Evolutionary conservation across 2,329 filamentous ascomycete genomes (phyloP), one percentile per base, ranked within the genome.

Genomic region (Penicillium fuscoglaucum): DNA sequence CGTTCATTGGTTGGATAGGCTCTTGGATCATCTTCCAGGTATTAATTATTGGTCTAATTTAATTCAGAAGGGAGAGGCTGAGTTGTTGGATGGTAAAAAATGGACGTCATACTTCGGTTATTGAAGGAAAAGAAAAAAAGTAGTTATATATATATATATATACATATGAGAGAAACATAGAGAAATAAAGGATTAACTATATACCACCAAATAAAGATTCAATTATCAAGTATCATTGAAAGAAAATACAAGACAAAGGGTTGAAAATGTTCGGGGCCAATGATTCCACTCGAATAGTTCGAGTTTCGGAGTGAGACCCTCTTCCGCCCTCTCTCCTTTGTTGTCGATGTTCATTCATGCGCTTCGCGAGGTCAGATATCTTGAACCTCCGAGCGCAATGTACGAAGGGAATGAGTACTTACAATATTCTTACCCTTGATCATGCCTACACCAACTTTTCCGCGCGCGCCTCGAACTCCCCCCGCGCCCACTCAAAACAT

Each of bases 401-500:
- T 53, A 33, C 17, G 17, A 45, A 45, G 40, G 40, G 17, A 13
- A 37, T 43, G 28, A 48, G 33, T 10, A 40, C 21, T 51, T 17
- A 17, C 37, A 46, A 37, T 44, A 17, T 40, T 48, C 24, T 43
- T 19, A 43, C 13, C 24, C 44, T 49, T 57, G 21, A 55, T 29
- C 29, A 60, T 60, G 60, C 17, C 52, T 48, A 33, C 53, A 37
- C 48, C 53, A 28, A 57, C 31, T 47, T 49, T 56, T 33, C 57
- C 61, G 48, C 53, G 55, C 48, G 56, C 45, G 56, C 60, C 45
- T 56, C 62, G 51, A 40, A 55, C 39, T 4, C 41, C 47, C 50
- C 49, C 57, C n/a, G 45, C 48, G 39, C 52, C 59, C n/a, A 28
- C 60, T 35, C 47, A 56, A 43, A 66, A 64, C 52, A 62, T 78